A percentile compares a stretch with the other conserved stretches of the same genome.
phyloP scores from a whole-genome alignment of 805 yeast genomes.

The Sugiyamaella chiloensis region DNA sequence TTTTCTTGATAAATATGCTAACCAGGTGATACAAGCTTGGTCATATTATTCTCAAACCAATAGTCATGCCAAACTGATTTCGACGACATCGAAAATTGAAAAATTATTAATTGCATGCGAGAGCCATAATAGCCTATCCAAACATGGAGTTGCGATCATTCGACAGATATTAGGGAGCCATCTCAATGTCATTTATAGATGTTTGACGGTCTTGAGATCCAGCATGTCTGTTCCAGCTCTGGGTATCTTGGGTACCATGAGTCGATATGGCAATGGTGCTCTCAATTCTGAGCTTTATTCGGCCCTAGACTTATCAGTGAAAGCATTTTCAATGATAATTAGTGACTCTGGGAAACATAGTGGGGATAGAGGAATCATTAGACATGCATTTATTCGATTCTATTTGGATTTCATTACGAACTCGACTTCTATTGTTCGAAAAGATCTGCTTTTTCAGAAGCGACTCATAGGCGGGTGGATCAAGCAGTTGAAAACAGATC shows the following conservation, averaged over 20 bases:
- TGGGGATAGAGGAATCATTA: conserved; percentile 18
- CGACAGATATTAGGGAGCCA: conserved; percentile 54
- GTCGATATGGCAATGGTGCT: conserved; percentile 47
- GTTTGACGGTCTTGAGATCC: conserved; percentile 56
- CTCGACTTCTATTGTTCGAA: conserved; percentile 56
- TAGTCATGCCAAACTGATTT: conserved; percentile 24
- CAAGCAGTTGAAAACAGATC: conserved; percentile 59
- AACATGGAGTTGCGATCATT: conserved; percentile 40
- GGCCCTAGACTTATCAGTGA: conserved; percentile 63
- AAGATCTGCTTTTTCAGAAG: conserved; percentile 55
- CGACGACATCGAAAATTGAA: conserved; percentile 30
- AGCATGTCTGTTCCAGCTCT: conserved; percentile 59
- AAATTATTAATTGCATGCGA: conserved; percentile 43
- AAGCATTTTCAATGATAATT: conserved; percentile 59
- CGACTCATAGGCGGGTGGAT: conserved; percentile 65
- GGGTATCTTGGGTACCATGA: conserved; percentile 52
- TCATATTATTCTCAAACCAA: conserved; percentile 41
- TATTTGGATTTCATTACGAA: conserved; percentile 52
- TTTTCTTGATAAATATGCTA: conserved; percentile 1
- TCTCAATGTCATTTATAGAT: conserved; percentile 63
- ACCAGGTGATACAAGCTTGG: conserved; percentile 45
- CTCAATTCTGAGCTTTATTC: conserved; percentile 57
- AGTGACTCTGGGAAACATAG: conserved; percentile 42
- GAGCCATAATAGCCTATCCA: conserved; percentile 29
- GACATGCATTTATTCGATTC: conserved; percentile 59